Conservation (phyloP, 2,329 filamentous ascomycete species). For the Pseudogymnoascus sp. region DNA sequence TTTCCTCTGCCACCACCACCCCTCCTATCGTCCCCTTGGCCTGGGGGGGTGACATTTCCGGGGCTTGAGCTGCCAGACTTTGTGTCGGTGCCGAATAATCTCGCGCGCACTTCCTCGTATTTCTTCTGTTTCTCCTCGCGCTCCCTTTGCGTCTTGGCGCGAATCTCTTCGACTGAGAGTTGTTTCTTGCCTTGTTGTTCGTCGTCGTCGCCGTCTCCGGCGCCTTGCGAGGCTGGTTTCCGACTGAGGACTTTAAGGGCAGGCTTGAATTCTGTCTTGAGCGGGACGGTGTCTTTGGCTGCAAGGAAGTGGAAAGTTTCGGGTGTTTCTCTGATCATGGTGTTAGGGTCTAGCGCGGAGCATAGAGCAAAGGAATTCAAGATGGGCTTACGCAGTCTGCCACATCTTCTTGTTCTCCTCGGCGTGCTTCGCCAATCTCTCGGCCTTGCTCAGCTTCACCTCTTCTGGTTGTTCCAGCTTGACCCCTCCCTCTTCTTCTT, state of each 20-base stretch:
- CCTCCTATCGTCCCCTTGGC: conserved; percentile 38
- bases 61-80: conserved; percentile 55
- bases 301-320: conserved; percentile 71
- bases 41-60: conserved; percentile 54
- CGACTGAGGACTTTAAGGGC: conserved; percentile 78
- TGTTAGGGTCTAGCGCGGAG: neutral
- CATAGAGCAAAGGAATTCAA: conserved; percentile 12
- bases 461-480: conserved; percentile 17
- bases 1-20: conserved; percentile 44
- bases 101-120: conserved; percentile 81
- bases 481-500: conserved; percentile 22
- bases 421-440: conserved; percentile 70
- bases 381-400: conserved; percentile 67
- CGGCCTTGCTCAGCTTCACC: conserved; percentile 56
- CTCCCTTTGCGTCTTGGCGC: conserved; percentile 68
- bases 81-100: conserved; percentile 63
- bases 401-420: conserved; percentile 81
- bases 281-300: conserved; percentile 52
- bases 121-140: conserved; percentile 83
- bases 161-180: conserved; percentile 67
- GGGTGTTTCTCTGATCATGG: conserved; percentile 55
- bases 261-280: conserved; percentile 68
- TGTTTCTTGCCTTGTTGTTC: conserved; percentile 52
- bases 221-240: conserved; percentile 54
- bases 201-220: conserved; percentile 58